These are phyloP conservation scores for Drosera capensis DNA, from an alignment of 148 eudicot species.

Conservation along the genomic window DNA sequence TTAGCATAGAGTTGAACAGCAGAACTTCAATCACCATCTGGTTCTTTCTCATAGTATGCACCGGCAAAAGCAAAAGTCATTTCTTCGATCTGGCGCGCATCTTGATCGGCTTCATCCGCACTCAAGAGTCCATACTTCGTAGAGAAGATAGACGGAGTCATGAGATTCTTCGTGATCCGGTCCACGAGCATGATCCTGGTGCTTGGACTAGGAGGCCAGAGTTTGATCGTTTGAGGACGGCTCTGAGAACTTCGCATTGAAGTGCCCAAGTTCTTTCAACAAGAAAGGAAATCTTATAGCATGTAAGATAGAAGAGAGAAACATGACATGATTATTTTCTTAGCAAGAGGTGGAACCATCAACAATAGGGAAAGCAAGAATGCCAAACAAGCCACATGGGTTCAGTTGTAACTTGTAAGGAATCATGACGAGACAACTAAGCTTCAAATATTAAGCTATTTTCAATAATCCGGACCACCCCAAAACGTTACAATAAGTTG, in stretches of 20 bases:
- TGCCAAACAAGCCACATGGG: too few relatives aligned
- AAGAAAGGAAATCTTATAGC: too few relatives aligned
- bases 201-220: constrained; percentile 55
- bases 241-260: neutral
- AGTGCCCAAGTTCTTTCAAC: neutral
- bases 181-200: constrained; percentile 38
- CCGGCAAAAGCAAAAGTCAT: constrained; percentile 26
- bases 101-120: constrained; percentile 27
- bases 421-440: too few relatives aligned
- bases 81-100: constrained; percentile 35
- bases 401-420: too few relatives aligned
- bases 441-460: too few relatives aligned
- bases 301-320: too few relatives aligned
- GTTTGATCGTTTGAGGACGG: constrained; percentile 20
- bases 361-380: too few relatives aligned
- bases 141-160: constrained; percentile 32
- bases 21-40: constrained; percentile 54
- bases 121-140: constrained; percentile 31
- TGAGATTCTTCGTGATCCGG: constrained; percentile 35
- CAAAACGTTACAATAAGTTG: too few relatives aligned
- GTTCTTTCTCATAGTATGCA: constrained; percentile 40
- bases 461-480: too few relatives aligned
- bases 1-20: constrained; percentile 53
- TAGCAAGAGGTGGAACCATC: too few relatives aligned
- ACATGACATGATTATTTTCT: too few relatives aligned